Evolutionary conservation across 306 rosid species (phyloP), one percentile per base, ranked within the genome.

Genomic region (Mucuna pruriens): DNA sequence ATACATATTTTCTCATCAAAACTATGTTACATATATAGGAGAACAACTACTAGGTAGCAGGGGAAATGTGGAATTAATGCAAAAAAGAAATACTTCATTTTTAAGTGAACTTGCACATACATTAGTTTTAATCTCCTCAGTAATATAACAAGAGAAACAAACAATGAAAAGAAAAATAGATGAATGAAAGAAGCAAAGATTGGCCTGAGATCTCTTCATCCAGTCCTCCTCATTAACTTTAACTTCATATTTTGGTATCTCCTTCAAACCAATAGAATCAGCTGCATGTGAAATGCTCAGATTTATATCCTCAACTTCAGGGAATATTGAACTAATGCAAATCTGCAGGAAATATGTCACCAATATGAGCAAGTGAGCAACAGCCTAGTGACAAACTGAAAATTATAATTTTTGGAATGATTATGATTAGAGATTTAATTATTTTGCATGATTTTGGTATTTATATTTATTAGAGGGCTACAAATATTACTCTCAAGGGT

Each of bases 271-370:
- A n/a, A n/a, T n/a, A n/a, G n/a, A n/a, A n/a, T n/a, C n/a, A n/a
- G n/a, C n/a, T n/a, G n/a, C n/a, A n/a, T n/a, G n/a, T n/a, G n/a
- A n/a, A n/a, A n/a, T n/a, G n/a, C n/a, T n/a, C n/a, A n/a, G n/a
- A n/a, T n/a, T n/a, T n/a, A n/a, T n/a, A n/a, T n/a, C n/a, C n/a
- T n/a, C n/a, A n/a, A n/a, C n/a, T n/a, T n/a, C n/a, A n/a, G n/a
- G n/a, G n/a, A n/a, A n/a, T n/a, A n/a, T n/a, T n/a, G n/a, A n/a
- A n/a, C n/a, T n/a, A n/a, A n/a, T n/a, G n/a, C n/a, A n/a, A n/a
- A n/a, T n/a, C n/a, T 92, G 92, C 82, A 36, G 36, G 44, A 80
- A 63, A 58, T 70, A 42, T 66, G 52, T 25, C 44, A 79, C 65
- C 68, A n/a, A 58, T 12, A 67, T 60, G n/a, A 69, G 82, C 46